These are phyloP conservation scores for Daldinia eschscholtzii DNA, from an alignment of 2,329 filamentous ascomycete species.

Conservation along the genomic window DNA sequence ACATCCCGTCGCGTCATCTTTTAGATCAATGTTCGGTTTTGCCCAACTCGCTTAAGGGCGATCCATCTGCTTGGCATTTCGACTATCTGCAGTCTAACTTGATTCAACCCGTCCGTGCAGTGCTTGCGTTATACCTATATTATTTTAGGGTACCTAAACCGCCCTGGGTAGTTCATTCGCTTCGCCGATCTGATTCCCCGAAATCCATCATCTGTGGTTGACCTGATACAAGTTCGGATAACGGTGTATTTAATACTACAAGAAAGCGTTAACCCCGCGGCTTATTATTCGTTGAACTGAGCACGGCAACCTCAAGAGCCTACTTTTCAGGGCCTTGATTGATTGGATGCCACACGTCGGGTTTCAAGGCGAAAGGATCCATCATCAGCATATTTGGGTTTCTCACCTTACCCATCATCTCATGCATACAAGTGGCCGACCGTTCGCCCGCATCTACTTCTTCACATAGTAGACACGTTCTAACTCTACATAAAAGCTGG, in stretches of 20 bases:
- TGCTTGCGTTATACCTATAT: conserved; percentile 30
- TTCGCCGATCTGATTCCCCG: conserved; percentile 29
- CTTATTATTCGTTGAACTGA: conserved; percentile 40
- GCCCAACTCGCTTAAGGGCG: conserved; percentile 17
- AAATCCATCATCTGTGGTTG: conserved; percentile 10
- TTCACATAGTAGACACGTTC: neutral
- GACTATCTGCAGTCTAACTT: conserved; percentile 33
- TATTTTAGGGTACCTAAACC: conserved; percentile 18
- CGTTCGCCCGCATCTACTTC: conserved; percentile 23
- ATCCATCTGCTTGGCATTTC: conserved; percentile 36
- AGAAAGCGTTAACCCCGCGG: conserved; percentile 34
- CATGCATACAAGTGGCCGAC: conserved; percentile 33
- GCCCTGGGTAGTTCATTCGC: conserved; percentile 14
- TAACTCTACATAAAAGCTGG: neutral
- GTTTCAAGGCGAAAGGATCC: conserved; percentile 41
- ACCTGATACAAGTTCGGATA: conserved; percentile 18
- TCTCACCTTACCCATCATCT: conserved; percentile 43
- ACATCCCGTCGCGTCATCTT: conserved; percentile 33
- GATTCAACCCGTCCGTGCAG: conserved; percentile 26
- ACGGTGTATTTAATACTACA: conserved; percentile 19
- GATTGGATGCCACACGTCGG: conserved; percentile 42
- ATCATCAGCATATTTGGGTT: conserved; percentile 37
- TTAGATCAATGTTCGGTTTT: conserved; percentile 35
- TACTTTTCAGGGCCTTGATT: conserved; percentile 24
- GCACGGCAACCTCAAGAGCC: conserved; percentile 24